Conservation (phyloP, 306 rosid genomes). For the Dryas octopetala region DNA sequence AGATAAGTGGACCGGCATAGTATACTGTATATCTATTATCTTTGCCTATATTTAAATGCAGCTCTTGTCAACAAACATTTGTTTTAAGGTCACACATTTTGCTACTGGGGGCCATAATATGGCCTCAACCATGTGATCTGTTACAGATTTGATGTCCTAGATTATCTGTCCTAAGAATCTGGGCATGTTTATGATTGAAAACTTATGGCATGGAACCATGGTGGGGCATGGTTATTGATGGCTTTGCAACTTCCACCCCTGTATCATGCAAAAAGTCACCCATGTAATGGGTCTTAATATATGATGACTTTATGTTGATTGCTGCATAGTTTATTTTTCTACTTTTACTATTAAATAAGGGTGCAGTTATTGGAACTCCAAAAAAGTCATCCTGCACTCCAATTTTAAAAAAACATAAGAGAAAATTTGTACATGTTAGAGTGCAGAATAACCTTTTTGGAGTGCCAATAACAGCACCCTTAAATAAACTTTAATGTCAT, state of each 20-base stretch:
- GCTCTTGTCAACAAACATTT: background rate
- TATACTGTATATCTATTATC: background rate
- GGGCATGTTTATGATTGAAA: background rate
- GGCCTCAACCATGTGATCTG: background rate
- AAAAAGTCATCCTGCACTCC: too few relatives aligned
- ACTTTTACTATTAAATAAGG: background rate
- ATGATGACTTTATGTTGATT: conserved; percentile 4
- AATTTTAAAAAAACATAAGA: too few relatives aligned
- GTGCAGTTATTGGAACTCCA: too few relatives aligned
- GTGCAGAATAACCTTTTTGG: too few relatives aligned
- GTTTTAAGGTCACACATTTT: background rate
- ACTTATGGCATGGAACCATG: background rate
- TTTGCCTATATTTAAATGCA: background rate
- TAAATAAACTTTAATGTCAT: background rate
- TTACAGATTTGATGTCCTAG: background rate
- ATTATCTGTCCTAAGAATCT: background rate
- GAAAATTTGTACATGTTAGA: too few relatives aligned
- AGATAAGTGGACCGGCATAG: background rate
- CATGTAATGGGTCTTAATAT: background rate
- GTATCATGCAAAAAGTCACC: conserved; percentile 18
- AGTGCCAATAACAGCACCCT: too few relatives aligned
- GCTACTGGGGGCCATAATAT: background rate
- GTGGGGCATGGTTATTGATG: background rate
- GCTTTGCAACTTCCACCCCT: background rate
- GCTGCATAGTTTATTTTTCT: conserved; percentile 19